Evolutionary conservation across 495 filamentous ascomycete species (phyloP).

Genomic region (Talaromyces stipitatus): DNA sequence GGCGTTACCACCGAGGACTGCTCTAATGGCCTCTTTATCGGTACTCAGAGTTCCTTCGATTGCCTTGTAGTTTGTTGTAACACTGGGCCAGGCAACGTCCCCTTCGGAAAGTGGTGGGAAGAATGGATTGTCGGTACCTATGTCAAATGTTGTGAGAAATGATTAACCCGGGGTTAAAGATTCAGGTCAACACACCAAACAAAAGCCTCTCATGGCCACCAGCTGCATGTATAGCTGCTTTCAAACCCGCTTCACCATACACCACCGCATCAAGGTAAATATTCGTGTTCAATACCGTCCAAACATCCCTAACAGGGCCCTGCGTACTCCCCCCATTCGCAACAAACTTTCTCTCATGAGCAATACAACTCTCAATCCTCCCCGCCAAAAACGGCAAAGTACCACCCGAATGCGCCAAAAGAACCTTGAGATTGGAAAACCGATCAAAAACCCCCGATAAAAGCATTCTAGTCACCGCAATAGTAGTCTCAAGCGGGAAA

Average conservation of each 20-base stretch:
- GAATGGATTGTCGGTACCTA: not conserved
- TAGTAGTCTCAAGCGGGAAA: conserved; percentile 91
- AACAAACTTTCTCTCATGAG: conserved; percentile 68
- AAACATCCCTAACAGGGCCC: conserved; percentile 51
- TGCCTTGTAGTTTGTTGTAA: conserved; percentile 66
- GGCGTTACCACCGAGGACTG: conserved; percentile 66
- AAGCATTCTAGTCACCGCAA: conserved; percentile 82
- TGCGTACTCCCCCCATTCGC: conserved; percentile 38
- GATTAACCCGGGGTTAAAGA: not conserved
- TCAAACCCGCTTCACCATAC: conserved; percentile 66
- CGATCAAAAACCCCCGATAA: conserved; percentile 78
- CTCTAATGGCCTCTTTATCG: conserved; percentile 37
- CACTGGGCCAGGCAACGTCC: conserved; percentile 72
- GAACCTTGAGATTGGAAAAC: conserved; percentile 58
- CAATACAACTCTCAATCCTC: conserved; percentile 78
- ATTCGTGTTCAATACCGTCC: conserved; percentile 80
- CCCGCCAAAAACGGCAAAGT: conserved; percentile 86
- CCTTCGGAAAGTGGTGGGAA: conserved; percentile 58
- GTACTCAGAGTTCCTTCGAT: conserved; percentile 53
- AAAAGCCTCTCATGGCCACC: conserved; percentile 60
- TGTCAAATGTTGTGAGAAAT: not conserved
- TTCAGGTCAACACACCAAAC: conserved; percentile 49
- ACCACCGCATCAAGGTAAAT: conserved; percentile 86
- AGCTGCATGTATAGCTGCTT: conserved; percentile 53
- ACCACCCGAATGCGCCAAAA: conserved; percentile 85